Conservation (phyloP, 2,329 filamentous ascomycete genomes). For the Talaromyces piceae region DNA sequence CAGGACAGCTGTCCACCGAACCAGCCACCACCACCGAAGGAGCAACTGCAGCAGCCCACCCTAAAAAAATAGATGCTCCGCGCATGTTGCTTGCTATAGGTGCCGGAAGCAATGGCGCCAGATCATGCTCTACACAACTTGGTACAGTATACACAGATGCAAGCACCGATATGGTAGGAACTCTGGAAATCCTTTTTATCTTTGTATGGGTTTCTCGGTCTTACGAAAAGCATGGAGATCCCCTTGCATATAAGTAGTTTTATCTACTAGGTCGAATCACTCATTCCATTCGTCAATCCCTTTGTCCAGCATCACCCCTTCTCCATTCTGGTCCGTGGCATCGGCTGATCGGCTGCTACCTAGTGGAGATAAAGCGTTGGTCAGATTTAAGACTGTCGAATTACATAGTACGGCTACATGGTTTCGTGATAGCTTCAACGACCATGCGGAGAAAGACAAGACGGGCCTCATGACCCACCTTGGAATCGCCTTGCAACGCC, state of each 20-base stretch:
- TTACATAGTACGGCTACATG: no score
- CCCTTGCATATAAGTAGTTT: neutral
- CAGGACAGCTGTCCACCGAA: constrained; percentile 22
- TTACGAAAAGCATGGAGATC: neutral
- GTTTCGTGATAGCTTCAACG: neutral
- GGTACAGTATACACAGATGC: neutral
- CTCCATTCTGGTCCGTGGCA: neutral
- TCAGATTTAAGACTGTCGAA: neutral
- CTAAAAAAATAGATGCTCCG: neutral
- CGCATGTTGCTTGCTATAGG: neutral
- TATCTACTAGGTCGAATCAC: neutral
- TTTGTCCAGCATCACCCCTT: no score
- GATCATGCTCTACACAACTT: neutral
- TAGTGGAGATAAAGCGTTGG: neutral
- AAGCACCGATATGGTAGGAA: no score
- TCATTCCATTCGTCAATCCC: neutral
- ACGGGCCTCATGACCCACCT: neutral
- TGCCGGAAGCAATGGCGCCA: neutral
- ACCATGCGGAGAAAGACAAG: neutral
- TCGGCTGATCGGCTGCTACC: neutral
- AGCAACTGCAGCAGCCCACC: neutral
- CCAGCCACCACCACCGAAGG: no score
- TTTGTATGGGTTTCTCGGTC: no score
- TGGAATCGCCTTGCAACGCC: neutral
- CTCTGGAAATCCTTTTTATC: no score